phyloP scores from a whole-genome alignment of 805 yeast species.

The Dipodascopsis uninucleata region DNA sequence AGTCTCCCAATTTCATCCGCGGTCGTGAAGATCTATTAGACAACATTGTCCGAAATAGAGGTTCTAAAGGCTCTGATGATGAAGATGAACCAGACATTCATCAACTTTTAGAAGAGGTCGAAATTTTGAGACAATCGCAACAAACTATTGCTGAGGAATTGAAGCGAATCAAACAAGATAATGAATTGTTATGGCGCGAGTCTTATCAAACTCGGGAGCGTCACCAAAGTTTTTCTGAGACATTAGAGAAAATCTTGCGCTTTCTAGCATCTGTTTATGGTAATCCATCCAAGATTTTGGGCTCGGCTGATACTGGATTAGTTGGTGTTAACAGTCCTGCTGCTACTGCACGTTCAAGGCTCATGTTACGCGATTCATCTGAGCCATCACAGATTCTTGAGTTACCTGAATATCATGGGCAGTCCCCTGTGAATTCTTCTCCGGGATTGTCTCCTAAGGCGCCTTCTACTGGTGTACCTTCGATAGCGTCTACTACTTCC shows the following conservation, averaged over 20 bases:
- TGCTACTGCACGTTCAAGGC: constrained; percentile 28
- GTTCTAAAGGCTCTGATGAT: constrained; percentile 42
- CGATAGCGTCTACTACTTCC: not conserved
- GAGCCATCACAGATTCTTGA: constrained; percentile 25
- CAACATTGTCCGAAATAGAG: constrained; percentile 72
- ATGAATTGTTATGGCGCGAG: constrained; percentile 88
- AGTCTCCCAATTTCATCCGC: constrained; percentile 70
- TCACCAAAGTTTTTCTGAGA: constrained; percentile 79
- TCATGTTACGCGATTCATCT: constrained; percentile 24
- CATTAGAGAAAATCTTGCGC: constrained; percentile 80
- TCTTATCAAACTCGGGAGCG: constrained; percentile 78
- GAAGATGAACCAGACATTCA: constrained; percentile 47
- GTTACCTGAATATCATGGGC: too few relatives aligned
- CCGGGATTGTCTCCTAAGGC: constrained; percentile 1
- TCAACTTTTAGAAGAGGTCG: constrained; percentile 65
- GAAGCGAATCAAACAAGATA: constrained; percentile 77
- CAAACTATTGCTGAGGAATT: constrained; percentile 78
- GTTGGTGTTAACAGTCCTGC: constrained; percentile 13
- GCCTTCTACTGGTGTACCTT: not conserved
- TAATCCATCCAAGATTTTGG: constrained; percentile 49
- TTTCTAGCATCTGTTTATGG: constrained; percentile 83
- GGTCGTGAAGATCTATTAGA: constrained; percentile 83
- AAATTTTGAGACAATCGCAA: constrained; percentile 73
- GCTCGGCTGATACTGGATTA: constrained; percentile 28
- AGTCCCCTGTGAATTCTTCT: constrained; percentile 3